Percentiles rank a stretch among this genome's conserved stretches.
These are phyloP conservation scores for Leishmania guyanensis DNA, from an alignment of 208 protist genomes.

Conservation along the genomic window DNA sequence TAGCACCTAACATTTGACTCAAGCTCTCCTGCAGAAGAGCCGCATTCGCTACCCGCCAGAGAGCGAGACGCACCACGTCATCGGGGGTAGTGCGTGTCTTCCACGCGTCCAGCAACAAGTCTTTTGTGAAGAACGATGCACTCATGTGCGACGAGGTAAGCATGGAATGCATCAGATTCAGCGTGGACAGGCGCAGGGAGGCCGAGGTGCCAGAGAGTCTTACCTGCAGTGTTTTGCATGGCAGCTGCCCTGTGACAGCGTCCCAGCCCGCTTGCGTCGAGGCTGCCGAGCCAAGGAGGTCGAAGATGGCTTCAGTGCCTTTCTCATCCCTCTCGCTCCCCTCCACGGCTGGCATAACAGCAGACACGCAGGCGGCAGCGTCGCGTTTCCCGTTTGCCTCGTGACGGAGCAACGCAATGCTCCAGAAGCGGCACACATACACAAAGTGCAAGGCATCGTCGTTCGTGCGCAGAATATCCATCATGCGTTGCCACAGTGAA, in stretches of 20 bases:
- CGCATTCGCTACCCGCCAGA: slow-evolving; percentile 47
- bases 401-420: slow-evolving; percentile 46
- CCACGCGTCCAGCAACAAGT: slow-evolving; percentile 59
- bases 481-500: slow-evolving; percentile 36
- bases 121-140: slow-evolving; percentile 35
- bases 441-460: slow-evolving; percentile 45
- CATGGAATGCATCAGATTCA: slow-evolving; percentile 45
- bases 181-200: slow-evolving; percentile 28
- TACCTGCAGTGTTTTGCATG: slow-evolving; percentile 32
- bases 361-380: slow-evolving; percentile 46
- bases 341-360: slow-evolving; percentile 21
- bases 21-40: slow-evolving; percentile 22
- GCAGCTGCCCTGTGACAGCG: slow-evolving; percentile 24
- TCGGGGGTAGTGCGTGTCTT: slow-evolving; percentile 42
- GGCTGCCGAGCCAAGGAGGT: slow-evolving; percentile 50
- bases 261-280: slow-evolving; percentile 58
- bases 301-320: slow-evolving; percentile 47
- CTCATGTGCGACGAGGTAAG: slow-evolving; percentile 49
- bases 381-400: slow-evolving; percentile 52
- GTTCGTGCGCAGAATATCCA: slow-evolving; percentile 26
- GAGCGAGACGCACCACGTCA: slow-evolving; percentile 47
- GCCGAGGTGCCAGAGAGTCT: slow-evolving; percentile 31
- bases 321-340: slow-evolving; percentile 14
- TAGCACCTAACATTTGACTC: slow-evolving; percentile 20
- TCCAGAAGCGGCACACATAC: slow-evolving; percentile 70